Evolutionary conservation across 768 basidiomycete genomes (phyloP).

Genomic region (Serendipita sp.): DNA sequence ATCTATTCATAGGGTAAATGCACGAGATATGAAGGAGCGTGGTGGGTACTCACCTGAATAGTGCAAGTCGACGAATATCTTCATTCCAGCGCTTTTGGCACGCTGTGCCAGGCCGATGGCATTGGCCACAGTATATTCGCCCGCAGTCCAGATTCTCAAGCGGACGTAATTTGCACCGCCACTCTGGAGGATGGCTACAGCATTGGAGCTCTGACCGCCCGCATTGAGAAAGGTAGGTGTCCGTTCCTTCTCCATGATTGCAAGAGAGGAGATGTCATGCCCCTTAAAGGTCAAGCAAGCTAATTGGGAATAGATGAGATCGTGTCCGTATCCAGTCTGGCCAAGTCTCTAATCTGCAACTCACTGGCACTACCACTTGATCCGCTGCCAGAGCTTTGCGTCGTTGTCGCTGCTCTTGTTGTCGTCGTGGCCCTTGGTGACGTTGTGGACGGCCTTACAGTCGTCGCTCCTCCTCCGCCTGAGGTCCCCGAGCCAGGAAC

Average conservation of each 20-base stretch:
- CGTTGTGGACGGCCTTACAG: too few relatives aligned
- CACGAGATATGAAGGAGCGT: too few relatives aligned
- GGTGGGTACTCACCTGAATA: conserved; percentile 18
- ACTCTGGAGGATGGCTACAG: conserved; percentile 30
- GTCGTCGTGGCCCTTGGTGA: too few relatives aligned
- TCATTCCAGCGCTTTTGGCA: conserved; percentile 40
- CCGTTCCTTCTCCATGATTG: background rate
- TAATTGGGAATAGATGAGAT: background rate
- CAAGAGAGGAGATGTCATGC: background rate
- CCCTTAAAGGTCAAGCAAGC: background rate
- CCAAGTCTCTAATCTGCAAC: too few relatives aligned
- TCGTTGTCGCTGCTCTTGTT: too few relatives aligned
- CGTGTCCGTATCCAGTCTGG: background rate
- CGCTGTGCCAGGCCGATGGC: conserved; percentile 40
- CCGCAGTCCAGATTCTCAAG: conserved; percentile 48
- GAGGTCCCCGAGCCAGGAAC: background rate
- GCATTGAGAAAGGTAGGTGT: background rate
- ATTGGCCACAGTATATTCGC: conserved; percentile 34
- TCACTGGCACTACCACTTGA: too few relatives aligned
- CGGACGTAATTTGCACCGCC: conserved; percentile 44
- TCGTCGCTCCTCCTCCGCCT: background rate
- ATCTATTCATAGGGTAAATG: conserved; percentile 13
- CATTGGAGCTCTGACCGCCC: background rate
- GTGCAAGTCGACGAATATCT: conserved; percentile 40
- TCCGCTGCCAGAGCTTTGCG: background rate